These are phyloP conservation scores for Kodamaea arcana DNA, from an alignment of 1,139 yeast genomes.

Conservation along the genomic window DNA sequence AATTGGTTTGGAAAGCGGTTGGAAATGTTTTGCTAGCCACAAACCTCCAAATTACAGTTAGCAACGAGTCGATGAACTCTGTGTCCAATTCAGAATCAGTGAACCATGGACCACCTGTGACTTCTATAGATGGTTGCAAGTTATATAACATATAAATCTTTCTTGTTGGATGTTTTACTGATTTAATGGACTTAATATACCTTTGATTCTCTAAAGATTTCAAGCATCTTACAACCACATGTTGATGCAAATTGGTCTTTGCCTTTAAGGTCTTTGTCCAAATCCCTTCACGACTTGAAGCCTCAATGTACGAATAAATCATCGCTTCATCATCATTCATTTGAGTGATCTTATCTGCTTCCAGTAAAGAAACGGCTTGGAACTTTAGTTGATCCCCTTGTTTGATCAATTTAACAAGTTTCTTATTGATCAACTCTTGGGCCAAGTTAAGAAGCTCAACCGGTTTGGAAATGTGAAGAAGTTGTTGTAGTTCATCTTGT, in stretches of 20 bases:
- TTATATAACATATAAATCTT: slow-evolving; percentile 94
- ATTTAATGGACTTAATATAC: slow-evolving; percentile 83
- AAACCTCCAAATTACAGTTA: slow-evolving; percentile 85
- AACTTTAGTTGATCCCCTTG: slow-evolving; percentile 66
- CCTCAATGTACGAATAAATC: slow-evolving; percentile 87
- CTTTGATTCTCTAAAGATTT: slow-evolving; percentile 80
- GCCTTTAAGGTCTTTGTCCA: slow-evolving; percentile 95
- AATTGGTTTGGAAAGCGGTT: slow-evolving; percentile 49
- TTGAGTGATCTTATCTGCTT: slow-evolving; percentile 65
- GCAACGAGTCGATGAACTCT: slow-evolving; percentile 81
- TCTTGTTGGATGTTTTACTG: slow-evolving; percentile 93
- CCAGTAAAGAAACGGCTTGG: slow-evolving; percentile 63
- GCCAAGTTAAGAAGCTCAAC: slow-evolving; percentile 54
- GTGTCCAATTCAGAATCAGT: slow-evolving; percentile 93
- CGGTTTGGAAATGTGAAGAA: slow-evolving; percentile 32
- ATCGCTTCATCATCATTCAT: slow-evolving; percentile 89
- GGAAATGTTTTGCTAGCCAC: slow-evolving; percentile 77
- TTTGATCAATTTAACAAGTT: slow-evolving; percentile 63
- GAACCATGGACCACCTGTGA: slow-evolving; percentile 99
- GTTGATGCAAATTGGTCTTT: slow-evolving; percentile 88
- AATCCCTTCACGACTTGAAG: slow-evolving; percentile 90
- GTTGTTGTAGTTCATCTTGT: slow-evolving; percentile 55
- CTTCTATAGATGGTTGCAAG: slow-evolving; percentile 89
- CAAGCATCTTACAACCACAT: slow-evolving; percentile 80
- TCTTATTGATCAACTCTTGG: slow-evolving; percentile 62